Percentiles rank a stretch among this genome's conserved stretches.
phyloP scores from a whole-genome alignment of 768 basidiomycete genomes.

The Scleroderma citrinum region DNA sequence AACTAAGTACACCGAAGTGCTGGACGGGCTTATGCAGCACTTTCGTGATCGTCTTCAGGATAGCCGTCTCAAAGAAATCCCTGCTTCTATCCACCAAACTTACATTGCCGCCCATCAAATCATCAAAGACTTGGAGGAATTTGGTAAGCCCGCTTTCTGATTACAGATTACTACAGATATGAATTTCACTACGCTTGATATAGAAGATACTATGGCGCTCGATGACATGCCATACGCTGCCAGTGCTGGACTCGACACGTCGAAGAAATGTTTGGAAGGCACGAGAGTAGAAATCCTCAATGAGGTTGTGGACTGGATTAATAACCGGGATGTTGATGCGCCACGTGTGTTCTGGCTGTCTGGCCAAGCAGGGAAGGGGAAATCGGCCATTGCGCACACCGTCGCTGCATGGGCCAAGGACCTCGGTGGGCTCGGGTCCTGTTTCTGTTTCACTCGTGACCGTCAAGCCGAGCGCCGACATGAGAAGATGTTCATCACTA shows the following conservation, averaged over 20 bases:
- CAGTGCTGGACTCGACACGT: background rate
- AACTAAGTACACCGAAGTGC: background rate
- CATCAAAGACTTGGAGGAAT: background rate
- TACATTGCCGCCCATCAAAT: background rate
- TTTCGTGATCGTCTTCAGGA: background rate
- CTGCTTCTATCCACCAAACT: too few species aligned
- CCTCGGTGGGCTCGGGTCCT: slow-evolving; percentile 24
- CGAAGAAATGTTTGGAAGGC: slow-evolving; percentile 9
- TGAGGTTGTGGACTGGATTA: slow-evolving; percentile 21
- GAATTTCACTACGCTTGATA: too few species aligned
- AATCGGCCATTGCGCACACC: slow-evolving; percentile 28
- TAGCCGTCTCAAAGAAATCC: too few species aligned
- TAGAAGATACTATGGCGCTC: background rate
- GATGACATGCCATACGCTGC: background rate
- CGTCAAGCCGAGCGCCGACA: slow-evolving; percentile 12
- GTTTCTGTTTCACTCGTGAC: slow-evolving; percentile 21
- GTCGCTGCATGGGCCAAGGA: slow-evolving; percentile 20
- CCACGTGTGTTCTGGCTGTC: slow-evolving; percentile 24
- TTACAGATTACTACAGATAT: too few species aligned
- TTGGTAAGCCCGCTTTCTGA: background rate
- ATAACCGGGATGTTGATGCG: background rate
- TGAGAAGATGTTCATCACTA: slow-evolving; percentile 26
- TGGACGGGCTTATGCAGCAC: background rate
- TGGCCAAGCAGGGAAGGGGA: slow-evolving; percentile 19
- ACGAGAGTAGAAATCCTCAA: slow-evolving; percentile 11